Percentiles rank a stretch among this genome's conserved stretches.
These are phyloP conservation scores for Lipomyces spencermartinsiae DNA, from an alignment of 805 yeast genomes.

Conservation along the genomic window DNA sequence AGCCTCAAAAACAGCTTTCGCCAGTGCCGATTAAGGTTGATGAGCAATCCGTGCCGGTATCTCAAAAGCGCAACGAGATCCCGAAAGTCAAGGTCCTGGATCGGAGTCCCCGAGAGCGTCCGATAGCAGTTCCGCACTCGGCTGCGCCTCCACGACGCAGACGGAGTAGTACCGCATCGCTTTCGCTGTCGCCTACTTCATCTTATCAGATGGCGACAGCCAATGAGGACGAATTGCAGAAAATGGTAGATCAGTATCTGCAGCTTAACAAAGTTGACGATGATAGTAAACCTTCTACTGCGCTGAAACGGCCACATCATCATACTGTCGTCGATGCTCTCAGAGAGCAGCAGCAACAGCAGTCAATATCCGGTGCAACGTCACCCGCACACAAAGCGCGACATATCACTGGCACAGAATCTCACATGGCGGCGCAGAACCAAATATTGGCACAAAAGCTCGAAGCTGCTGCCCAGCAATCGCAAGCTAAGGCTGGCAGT, in stretches of 20 bases:
- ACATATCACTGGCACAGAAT: conserved; percentile 16
- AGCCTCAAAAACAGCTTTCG: conserved; percentile 5
- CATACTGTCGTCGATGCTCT: neutral
- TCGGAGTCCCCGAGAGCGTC: conserved; percentile 11
- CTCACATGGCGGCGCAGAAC: conserved; percentile 11
- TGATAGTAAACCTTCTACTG: conserved; percentile 5
- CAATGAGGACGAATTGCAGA: conserved; percentile 36
- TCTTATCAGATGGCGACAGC: conserved; percentile 27
- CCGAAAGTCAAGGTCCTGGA: conserved; percentile 26
- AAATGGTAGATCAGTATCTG: conserved; percentile 35
- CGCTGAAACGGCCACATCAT: conserved; percentile 26
- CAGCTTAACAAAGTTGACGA: conserved; percentile 27
- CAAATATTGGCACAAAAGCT: neutral
- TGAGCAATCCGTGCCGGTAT: neutral
- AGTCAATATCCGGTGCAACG: conserved; percentile 14
- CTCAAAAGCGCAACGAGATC: conserved; percentile 17
- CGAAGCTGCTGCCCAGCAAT: conserved; percentile 8
- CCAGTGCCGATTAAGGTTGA: conserved; percentile 4
- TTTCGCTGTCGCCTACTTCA: conserved; percentile 35
- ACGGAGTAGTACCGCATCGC: conserved; percentile 22
- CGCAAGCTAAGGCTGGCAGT: conserved; percentile 19
- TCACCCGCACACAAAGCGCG: conserved; percentile 17
- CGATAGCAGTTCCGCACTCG: conserved; percentile 19
- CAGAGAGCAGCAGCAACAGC: conserved; percentile 3
- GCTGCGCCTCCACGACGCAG: conserved; percentile 1